These are phyloP conservation scores for Rhodotorula sp. DNA, from an alignment of 1,284 basidiomycete species.

Conservation along the genomic window DNA sequence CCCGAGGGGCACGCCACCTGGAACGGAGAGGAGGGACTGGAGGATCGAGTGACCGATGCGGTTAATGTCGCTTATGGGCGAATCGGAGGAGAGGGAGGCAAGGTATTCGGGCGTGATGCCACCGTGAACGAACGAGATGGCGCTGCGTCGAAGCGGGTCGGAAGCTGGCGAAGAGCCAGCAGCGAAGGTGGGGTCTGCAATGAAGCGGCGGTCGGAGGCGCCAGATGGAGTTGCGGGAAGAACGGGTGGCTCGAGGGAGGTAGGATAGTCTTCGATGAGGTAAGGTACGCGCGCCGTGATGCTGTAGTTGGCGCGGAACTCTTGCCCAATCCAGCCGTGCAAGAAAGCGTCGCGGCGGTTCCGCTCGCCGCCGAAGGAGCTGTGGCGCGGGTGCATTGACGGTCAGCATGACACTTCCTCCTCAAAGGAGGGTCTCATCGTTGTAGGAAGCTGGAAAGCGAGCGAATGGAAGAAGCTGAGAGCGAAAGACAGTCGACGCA, in stretches of 20 bases:
- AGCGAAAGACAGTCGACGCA: conserved; percentile 35
- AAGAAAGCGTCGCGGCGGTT: conserved; percentile 67
- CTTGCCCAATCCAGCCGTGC: conserved; percentile 68
- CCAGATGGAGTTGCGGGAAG: conserved; percentile 62
- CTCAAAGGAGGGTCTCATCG: too few relatives aligned
- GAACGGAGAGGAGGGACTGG: conserved; percentile 56
- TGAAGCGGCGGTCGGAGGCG: conserved; percentile 15
- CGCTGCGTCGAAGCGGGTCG: conserved; percentile 59
- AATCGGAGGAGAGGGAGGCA: conserved; percentile 37
- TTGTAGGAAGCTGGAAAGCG: too few relatives aligned
- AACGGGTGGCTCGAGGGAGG: conserved; percentile 52
- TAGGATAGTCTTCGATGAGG: conserved; percentile 7
- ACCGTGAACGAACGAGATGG: conserved; percentile 72
- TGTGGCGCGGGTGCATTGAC: not conserved
- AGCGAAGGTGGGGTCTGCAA: conserved; percentile 57
- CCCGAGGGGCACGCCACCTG: conserved; percentile 49
- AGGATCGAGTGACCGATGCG: conserved; percentile 26
- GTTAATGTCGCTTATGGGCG: conserved; percentile 34
- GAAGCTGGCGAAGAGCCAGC: conserved; percentile 24
- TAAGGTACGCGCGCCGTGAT: conserved; percentile 70
- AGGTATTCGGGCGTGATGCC: conserved; percentile 42
- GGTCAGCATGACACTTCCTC: not conserved
- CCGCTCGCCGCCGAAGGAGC: conserved; percentile 39
- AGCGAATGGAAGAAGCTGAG: too few relatives aligned
- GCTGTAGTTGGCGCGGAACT: conserved; percentile 84